phyloP scores from a whole-genome alignment of 2,329 filamentous ascomycete species.

The Trichoderma sp. region DNA sequence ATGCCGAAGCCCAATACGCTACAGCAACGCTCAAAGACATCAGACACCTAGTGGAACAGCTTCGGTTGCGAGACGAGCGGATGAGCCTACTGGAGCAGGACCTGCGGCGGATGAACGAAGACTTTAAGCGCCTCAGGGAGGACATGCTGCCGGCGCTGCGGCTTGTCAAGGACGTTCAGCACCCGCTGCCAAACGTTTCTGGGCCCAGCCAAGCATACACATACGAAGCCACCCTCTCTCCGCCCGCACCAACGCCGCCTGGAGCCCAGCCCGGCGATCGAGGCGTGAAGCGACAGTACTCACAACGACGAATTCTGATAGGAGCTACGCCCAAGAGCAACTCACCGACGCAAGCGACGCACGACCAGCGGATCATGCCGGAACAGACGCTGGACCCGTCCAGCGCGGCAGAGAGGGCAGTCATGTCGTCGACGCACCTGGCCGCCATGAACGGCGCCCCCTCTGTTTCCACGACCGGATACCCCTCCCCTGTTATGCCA shows the following conservation, averaged over 20 bases:
- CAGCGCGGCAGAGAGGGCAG: slow-evolving; percentile 64
- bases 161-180: slow-evolving; percentile 85
- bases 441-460: slow-evolving; percentile 67
- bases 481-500: slow-evolving; percentile 64
- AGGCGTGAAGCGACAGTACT: slow-evolving; percentile 68
- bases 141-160: slow-evolving; percentile 89
- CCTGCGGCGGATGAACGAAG: slow-evolving; percentile 77
- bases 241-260: slow-evolving; percentile 56
- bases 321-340: slow-evolving; percentile 71
- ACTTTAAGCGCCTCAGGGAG: slow-evolving; percentile 84
- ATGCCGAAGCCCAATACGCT: slow-evolving; percentile 80
- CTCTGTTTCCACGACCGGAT: slow-evolving; percentile 43
- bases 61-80: slow-evolving; percentile 85
- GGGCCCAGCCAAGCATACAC: slow-evolving; percentile 42
- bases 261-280: slow-evolving; percentile 48
- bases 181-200: slow-evolving; percentile 67
- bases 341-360: slow-evolving; percentile 70
- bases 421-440: slow-evolving; percentile 66
- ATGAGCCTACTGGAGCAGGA: slow-evolving; percentile 82
- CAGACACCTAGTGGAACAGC: slow-evolving; percentile 82
- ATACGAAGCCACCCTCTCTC: slow-evolving; percentile 52
- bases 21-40: slow-evolving; percentile 92
- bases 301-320: slow-evolving; percentile 71
- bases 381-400: slow-evolving; percentile 68
- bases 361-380: slow-evolving; percentile 59